Percentiles rank a stretch among this genome's conserved stretches.
Evolutionary conservation across 768 basidiomycete genomes (phyloP).

Genomic region (Mycena capillaripes): DNA sequence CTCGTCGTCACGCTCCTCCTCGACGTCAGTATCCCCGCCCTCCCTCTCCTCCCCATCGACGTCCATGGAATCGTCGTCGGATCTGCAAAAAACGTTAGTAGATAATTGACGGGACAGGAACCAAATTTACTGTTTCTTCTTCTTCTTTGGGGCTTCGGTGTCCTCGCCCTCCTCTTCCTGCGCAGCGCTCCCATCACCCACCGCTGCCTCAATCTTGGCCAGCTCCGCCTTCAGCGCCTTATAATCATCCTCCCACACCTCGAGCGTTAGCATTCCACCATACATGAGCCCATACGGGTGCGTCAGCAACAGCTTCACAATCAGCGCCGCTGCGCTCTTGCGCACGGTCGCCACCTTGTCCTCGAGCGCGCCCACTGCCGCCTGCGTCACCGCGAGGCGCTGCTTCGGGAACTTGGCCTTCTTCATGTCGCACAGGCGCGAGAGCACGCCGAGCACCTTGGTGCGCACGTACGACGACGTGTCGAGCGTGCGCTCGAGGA

Average conservation of each 20-base stretch:
- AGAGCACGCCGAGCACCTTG: conserved; percentile 85
- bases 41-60: conserved; percentile 62
- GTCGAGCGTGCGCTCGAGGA: conserved; percentile 92
- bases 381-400: conserved; percentile 78
- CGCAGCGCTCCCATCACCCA: conserved; percentile 61
- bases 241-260: conserved; percentile 83
- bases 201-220: conserved; percentile 74
- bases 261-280: conserved; percentile 82
- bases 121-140: conserved; percentile 39
- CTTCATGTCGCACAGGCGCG: conserved; percentile 80
- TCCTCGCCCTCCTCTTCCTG: conserved; percentile 57
- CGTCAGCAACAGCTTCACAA: conserved; percentile 82
- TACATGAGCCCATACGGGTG: conserved; percentile 92
- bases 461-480: conserved; percentile 91
- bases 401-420: conserved; percentile 89
- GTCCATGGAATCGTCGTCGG: conserved; percentile 67
- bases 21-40: conserved; percentile 46
- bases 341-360: conserved; percentile 94
- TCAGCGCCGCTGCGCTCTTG: conserved; percentile 82
- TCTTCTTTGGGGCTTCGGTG: conserved; percentile 46
- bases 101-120: background rate
- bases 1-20: conserved; percentile 51
- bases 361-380: conserved; percentile 85
- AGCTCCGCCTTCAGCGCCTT: conserved; percentile 72
- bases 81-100: background rate